These are phyloP conservation scores for Vitrella brassicaformis DNA, from an alignment of 73 alveolate genomes.

Conservation along the genomic window DNA sequence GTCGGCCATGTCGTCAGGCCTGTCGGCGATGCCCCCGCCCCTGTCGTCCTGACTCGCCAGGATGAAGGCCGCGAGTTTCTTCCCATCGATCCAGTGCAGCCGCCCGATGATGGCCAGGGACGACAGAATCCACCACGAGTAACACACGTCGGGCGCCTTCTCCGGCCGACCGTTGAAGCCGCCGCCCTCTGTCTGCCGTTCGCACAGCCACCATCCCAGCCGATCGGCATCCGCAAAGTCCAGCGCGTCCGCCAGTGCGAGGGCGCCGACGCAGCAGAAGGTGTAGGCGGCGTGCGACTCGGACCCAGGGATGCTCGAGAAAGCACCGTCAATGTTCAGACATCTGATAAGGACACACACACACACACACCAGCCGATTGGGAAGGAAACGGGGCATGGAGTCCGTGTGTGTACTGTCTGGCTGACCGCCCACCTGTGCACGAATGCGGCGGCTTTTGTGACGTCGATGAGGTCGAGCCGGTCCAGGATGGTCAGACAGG, in stretches of 20 bases:
- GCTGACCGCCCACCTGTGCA: background rate
- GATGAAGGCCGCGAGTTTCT: constrained; percentile 11
- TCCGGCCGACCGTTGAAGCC: constrained; percentile 97
- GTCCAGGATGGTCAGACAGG: constrained; percentile 62
- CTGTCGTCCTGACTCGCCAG: background rate
- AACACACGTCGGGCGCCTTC: constrained; percentile 91
- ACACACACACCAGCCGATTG: background rate
- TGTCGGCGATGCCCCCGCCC: constrained; percentile 89
- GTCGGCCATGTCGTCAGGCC: constrained; percentile 89
- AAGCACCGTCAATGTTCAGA: constrained; percentile 85
- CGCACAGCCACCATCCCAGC: constrained; percentile 82
- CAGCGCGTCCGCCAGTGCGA: constrained; percentile 38
- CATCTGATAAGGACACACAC: no score
- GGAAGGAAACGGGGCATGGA: background rate
- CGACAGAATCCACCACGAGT: constrained; percentile 91
- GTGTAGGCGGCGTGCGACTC: constrained; percentile 93
- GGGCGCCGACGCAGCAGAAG: constrained; percentile 76
- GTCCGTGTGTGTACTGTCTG: background rate
- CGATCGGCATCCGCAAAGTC: constrained; percentile 18
- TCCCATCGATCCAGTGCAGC: constrained; percentile 48
- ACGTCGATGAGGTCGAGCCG: constrained; percentile 57
- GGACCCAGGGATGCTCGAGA: constrained; percentile 90
- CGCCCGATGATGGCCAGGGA: constrained; percentile 72
- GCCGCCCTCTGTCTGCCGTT: constrained; percentile 81
- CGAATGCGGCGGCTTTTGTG: constrained; percentile 48